Conservation (phyloP, 2,329 filamentous ascomycete species). For the Fusarium humuli region DNA sequence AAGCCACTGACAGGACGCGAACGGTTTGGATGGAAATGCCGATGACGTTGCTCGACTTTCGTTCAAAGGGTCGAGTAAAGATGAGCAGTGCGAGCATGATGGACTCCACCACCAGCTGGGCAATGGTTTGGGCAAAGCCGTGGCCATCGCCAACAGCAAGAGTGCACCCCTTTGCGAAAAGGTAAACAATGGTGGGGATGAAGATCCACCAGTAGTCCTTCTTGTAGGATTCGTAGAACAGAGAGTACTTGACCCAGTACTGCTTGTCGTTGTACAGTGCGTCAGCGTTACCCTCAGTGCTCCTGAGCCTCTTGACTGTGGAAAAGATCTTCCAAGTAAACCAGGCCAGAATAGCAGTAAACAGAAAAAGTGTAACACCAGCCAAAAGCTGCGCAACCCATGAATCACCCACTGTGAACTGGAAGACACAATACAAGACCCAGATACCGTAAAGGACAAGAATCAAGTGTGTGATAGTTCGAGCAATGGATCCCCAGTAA, state of each 20-base stretch:
- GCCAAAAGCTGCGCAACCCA: conserved; percentile 91
- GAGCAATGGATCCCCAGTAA: conserved; percentile 93
- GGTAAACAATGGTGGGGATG: conserved; percentile 87
- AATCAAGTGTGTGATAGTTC: conserved; percentile 90
- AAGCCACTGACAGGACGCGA: conserved; percentile 86
- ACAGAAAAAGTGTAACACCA: conserved; percentile 80
- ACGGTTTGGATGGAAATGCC: conserved; percentile 93
- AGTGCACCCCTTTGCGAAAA: conserved; percentile 87
- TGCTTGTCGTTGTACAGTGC: conserved; percentile 89
- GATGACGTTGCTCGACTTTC: conserved; percentile 89
- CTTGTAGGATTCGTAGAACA: conserved; percentile 97
- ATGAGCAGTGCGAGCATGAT: conserved; percentile 82
- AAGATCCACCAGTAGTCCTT: conserved; percentile 98
- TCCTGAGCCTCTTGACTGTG: conserved; percentile 79
- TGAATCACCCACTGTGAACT: conserved; percentile 93
- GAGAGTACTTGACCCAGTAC: conserved; percentile 93
- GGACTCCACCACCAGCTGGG: conserved; percentile 83
- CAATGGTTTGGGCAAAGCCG: conserved; percentile 82
- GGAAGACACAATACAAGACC: conserved; percentile 95
- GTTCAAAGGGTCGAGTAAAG: conserved; percentile 88
- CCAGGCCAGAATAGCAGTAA: conserved; percentile 83
- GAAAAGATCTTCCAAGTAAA: conserved; percentile 87
- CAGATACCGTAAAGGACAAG: conserved; percentile 93
- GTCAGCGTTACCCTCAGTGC: conserved; percentile 76
- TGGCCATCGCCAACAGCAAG: conserved; percentile 88